A percentile compares a stretch with the other conserved stretches of the same genome.
These are phyloP conservation scores for Rugonectria rugulosa DNA, from an alignment of 2,329 filamentous ascomycete genomes.

Conservation along the genomic window DNA sequence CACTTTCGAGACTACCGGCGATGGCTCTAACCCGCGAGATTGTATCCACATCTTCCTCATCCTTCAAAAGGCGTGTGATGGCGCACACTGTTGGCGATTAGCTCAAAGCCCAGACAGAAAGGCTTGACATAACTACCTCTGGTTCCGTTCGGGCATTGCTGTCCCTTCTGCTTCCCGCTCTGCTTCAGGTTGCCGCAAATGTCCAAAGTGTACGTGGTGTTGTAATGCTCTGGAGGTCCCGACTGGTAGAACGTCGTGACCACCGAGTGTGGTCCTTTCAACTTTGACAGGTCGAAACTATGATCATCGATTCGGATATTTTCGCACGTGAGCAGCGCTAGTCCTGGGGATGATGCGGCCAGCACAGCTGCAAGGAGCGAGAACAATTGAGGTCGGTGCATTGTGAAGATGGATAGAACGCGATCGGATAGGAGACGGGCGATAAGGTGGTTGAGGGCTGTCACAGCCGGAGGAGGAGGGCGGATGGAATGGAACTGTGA, in stretches of 20 bases:
- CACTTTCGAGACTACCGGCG: slow-evolving; percentile 71
- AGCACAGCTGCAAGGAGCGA: slow-evolving; percentile 48
- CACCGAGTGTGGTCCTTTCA: slow-evolving; percentile 74
- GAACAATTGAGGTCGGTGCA: slow-evolving; percentile 50
- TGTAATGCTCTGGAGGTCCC: slow-evolving; percentile 59
- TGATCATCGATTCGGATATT: slow-evolving; percentile 65
- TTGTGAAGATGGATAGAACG: slow-evolving; percentile 37
- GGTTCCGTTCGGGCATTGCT: slow-evolving; percentile 74
- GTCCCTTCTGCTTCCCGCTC: slow-evolving; percentile 61
- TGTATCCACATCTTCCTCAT: slow-evolving; percentile 55
- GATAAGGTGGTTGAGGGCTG: slow-evolving; percentile 9
- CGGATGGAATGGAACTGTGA: slow-evolving; percentile 18
- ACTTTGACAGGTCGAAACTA: slow-evolving; percentile 68
- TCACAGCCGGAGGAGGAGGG: slow-evolving; percentile 9
- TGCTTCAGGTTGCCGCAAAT: slow-evolving; percentile 74
- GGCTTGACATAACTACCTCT: slow-evolving; percentile 59
- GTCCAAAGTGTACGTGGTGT: slow-evolving; percentile 84
- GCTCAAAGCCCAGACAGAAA: background rate
- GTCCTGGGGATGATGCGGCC: slow-evolving; percentile 46
- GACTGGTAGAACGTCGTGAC: slow-evolving; percentile 64
- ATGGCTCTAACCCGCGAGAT: slow-evolving; percentile 72
- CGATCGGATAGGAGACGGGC: too few species aligned
- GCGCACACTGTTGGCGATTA: slow-evolving; percentile 70
- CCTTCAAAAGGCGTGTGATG: slow-evolving; percentile 66
- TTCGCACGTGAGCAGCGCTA: slow-evolving; percentile 67